These are phyloP conservation scores for Fomitiporia mediterranea DNA, from an alignment of 1,284 basidiomycete genomes.

Conservation along the genomic window DNA sequence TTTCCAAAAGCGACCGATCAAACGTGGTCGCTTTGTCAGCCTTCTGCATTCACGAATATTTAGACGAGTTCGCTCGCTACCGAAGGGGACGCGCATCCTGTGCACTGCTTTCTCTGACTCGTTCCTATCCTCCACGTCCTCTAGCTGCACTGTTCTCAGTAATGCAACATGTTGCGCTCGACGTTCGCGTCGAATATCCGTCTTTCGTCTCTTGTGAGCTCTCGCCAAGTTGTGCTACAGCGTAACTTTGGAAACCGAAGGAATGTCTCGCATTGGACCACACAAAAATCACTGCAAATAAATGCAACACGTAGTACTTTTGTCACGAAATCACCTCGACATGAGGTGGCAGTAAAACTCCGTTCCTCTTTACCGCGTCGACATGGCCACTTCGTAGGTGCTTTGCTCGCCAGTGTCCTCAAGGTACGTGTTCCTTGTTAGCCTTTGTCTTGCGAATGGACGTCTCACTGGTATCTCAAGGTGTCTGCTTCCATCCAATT, in stretches of 20 bases:
- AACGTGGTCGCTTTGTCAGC: not conserved
- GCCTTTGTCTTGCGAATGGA: not conserved
- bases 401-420: slow-evolving; percentile 38
- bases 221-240: not conserved
- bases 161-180: not conserved
- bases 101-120: not conserved
- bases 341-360: slow-evolving; percentile 27
- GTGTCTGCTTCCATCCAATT: slow-evolving; percentile 53
- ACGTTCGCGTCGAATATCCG: not conserved
- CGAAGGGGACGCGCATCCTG: not conserved
- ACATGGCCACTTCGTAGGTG: slow-evolving; percentile 28
- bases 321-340: not conserved
- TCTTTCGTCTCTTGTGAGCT: not conserved
- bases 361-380: slow-evolving; percentile 39
- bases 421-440: slow-evolving; percentile 39
- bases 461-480: slow-evolving; percentile 28
- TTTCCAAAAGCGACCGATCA: not conserved
- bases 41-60: not conserved
- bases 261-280: slow-evolving; percentile 2
- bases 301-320: not conserved
- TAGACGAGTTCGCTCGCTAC: not conserved
- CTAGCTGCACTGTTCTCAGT: not conserved
- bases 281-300: not conserved
- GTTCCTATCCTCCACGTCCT: not conserved
- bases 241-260: not conserved